These are phyloP conservation scores for Phialemonium atrogriseum DNA, from an alignment of 2,329 filamentous ascomycete species.

Conservation along the genomic window DNA sequence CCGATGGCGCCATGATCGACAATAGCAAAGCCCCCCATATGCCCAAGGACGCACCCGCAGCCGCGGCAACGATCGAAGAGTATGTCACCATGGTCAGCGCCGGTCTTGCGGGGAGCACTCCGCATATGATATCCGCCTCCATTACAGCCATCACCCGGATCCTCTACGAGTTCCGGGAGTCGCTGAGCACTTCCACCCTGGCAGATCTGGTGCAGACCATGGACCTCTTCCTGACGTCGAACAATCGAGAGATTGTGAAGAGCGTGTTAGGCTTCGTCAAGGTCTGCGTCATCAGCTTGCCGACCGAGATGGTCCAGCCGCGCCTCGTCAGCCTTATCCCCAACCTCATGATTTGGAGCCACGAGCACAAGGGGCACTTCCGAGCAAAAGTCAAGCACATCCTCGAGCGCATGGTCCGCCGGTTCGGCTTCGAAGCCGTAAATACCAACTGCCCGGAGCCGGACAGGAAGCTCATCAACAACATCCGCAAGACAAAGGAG, in stretches of 20 bases:
- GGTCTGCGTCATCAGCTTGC: conserved; percentile 82
- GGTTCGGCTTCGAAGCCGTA: conserved; percentile 77
- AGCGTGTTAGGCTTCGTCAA: conserved; percentile 95
- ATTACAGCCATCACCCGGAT: conserved; percentile 92
- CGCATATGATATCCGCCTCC: conserved; percentile 96
- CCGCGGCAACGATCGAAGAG: conserved; percentile 78
- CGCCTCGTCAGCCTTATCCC: conserved; percentile 72
- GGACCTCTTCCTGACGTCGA: conserved; percentile 91
- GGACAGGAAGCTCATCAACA: conserved; percentile 82
- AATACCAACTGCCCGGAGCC: conserved; percentile 75
- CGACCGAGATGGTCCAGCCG: conserved; percentile 68
- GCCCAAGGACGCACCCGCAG: conserved; percentile 69
- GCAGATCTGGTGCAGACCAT: conserved; percentile 87
- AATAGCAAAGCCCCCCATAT: conserved; percentile 85
- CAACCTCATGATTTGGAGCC: conserved; percentile 90
- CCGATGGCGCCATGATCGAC: conserved; percentile 65
- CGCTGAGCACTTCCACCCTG: conserved; percentile 61
- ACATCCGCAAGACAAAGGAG: conserved; percentile 93
- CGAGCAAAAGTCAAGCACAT: conserved; percentile 98
- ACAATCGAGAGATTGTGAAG: conserved; percentile 93
- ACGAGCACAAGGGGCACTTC: conserved; percentile 97
- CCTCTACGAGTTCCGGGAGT: conserved; percentile 78
- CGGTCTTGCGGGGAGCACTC: conserved; percentile 82
- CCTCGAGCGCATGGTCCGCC: conserved; percentile 83
- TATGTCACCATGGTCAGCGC: conserved; percentile 98